phyloP scores from a whole-genome alignment of 83 land plant genomes.

The Thuja plicata region DNA sequence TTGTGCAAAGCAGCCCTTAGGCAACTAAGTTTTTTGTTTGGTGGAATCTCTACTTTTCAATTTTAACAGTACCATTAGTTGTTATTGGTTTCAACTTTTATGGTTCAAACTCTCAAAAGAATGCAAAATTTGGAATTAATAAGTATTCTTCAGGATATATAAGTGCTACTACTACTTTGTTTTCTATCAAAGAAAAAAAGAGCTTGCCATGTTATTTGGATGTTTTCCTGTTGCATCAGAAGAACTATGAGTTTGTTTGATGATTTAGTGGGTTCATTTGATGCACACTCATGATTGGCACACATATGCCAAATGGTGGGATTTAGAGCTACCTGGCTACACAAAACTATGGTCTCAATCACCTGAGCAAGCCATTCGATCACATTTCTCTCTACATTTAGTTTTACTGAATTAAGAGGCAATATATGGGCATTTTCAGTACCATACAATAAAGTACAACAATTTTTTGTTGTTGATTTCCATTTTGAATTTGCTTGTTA shows the following conservation, averaged over 20 bases:
- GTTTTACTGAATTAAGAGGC: background rate
- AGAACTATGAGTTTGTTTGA: background rate
- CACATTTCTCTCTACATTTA: background rate
- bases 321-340: background rate
- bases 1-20: background rate
- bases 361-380: background rate
- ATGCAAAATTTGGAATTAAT: background rate
- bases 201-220: background rate
- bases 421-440: background rate
- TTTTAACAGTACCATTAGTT: background rate
- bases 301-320: background rate
- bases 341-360: background rate
- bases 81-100: background rate
- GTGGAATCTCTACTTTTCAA: background rate
- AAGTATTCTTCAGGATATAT: background rate
- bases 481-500: slow-evolving; percentile 6
- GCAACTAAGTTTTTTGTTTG: background rate
- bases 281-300: background rate
- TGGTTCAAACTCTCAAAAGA: background rate
- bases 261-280: background rate
- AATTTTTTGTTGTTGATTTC: background rate
- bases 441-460: background rate
- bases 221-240: background rate
- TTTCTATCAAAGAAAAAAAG: slow-evolving; percentile 1
- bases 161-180: background rate